Evolutionary conservation across 2,329 filamentous ascomycete genomes (phyloP), one percentile per base, ranked within the genome.

Genomic region (Emericellopsis atlantica): DNA sequence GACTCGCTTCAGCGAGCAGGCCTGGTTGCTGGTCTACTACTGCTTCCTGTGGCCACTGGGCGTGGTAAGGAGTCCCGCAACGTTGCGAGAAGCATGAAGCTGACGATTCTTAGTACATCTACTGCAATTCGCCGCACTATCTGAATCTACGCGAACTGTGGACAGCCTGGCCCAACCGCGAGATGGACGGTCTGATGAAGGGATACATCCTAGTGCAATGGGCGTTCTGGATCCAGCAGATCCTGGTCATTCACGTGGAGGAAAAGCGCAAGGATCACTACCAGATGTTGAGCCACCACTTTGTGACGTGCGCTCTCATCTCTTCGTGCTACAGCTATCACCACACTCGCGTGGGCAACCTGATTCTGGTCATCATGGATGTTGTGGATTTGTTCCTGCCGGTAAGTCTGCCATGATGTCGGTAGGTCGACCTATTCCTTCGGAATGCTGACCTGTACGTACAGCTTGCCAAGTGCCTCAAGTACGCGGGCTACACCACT

Each of bases 251-350:
- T 58, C 83, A 95, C 62, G 88, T 96, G 45, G 92, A 98, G 62
- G 85, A 93, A 63, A 79, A 84, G 49, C 77, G 92, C 54, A 96
- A 96, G 65, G 92, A 98, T 53, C 83, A 95, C 62, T 84, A 79
- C 67, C 90, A 96, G 62, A 96, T 96, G 92, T 79, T 96, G 50
- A 81, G 79, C 15, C 92, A 96, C 60, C 92, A 98, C 64, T 76
- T 95, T 56, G 79, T 96, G 57, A 98, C 92, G 16, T 85, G 81
- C 53, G 67, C 70, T 5, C 76, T 98, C 36, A 79, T 98, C 48
- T 79, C 79, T 43, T 74, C 79, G 26, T 90, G 84, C 48, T 96
- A 96, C 59, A 76, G 79, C 49, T 95, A 93, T 58, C 81, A 90
- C 55, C 80, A 87, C 55, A 93, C 83, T 43, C 82, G 84, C 37